Percentiles rank a stretch among this genome's conserved stretches.
Evolutionary conservation across 2,329 filamentous ascomycete species (phyloP).

Genomic region (Aspergillus arachidicola): DNA sequence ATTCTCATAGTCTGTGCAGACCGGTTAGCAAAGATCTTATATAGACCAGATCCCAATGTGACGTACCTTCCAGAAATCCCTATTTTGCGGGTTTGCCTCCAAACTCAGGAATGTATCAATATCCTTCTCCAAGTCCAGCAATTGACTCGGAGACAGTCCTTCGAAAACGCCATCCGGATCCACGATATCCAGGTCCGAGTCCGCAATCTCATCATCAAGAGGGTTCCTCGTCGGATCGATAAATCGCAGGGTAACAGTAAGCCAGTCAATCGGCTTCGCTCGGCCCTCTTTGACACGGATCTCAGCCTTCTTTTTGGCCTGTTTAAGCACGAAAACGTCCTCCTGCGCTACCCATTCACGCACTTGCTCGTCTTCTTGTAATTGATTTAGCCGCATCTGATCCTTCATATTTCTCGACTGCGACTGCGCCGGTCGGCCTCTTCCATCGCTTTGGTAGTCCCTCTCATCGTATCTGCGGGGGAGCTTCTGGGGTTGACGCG

Average conservation of each 20-base stretch:
- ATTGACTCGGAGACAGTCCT: conserved; percentile 65
- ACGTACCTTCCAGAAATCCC: conserved; percentile 79
- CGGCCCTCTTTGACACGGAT: conserved; percentile 90
- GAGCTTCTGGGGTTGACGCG: conserved; percentile 41
- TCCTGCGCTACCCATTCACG: conserved; percentile 89
- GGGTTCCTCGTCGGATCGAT: conserved; percentile 80
- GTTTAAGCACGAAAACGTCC: conserved; percentile 92
- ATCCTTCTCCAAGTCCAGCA: conserved; percentile 77
- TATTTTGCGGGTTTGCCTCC: conserved; percentile 75
- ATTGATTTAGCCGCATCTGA: conserved; percentile 51
- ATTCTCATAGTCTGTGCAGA: conserved; percentile 70
- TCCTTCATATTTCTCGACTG: conserved; percentile 43
- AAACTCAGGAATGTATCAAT: conserved; percentile 78
- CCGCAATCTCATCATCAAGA: conserved; percentile 79
- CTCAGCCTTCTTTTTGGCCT: conserved; percentile 96
- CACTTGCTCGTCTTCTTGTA: conserved; percentile 77
- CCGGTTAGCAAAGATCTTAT: conserved; percentile 9
- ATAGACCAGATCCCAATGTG: not conserved
- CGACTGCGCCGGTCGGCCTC: conserved; percentile 22
- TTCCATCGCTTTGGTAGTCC: conserved; percentile 28
- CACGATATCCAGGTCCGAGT: conserved; percentile 76
- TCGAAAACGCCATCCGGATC: conserved; percentile 82
- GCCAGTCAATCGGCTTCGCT: conserved; percentile 89
- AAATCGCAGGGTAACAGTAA: conserved; percentile 86
- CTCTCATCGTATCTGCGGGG: conserved; percentile 37